These are phyloP conservation scores for Podospora tetraspora DNA, from an alignment of 495 filamentous ascomycete genomes.

Conservation along the genomic window DNA sequence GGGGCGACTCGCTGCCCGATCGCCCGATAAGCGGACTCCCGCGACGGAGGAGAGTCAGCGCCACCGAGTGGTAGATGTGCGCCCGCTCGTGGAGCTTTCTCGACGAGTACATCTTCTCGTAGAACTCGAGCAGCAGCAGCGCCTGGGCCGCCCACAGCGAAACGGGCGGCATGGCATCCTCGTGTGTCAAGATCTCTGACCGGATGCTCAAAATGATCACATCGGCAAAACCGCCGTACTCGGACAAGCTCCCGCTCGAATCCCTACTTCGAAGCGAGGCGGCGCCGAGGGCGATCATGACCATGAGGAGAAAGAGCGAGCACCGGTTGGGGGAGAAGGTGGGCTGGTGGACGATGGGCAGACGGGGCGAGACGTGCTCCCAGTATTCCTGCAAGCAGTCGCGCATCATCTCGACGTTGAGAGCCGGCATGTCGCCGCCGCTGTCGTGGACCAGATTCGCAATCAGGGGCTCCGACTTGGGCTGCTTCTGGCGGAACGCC, in stretches of 20 bases:
- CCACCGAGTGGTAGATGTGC: slow-evolving; percentile 95
- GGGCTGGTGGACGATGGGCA: slow-evolving; percentile 89
- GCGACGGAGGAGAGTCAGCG: slow-evolving; percentile 84
- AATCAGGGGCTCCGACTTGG: slow-evolving; percentile 63
- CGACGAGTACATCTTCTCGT: slow-evolving; percentile 95
- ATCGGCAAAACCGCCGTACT: slow-evolving; percentile 70
- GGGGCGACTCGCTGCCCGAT: slow-evolving; percentile 82
- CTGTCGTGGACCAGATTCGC: slow-evolving; percentile 66
- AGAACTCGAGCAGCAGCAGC: slow-evolving; percentile 80
- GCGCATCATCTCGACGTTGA: slow-evolving; percentile 85
- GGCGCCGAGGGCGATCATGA: slow-evolving; percentile 89
- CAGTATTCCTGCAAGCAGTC: slow-evolving; percentile 90
- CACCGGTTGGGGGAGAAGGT: slow-evolving; percentile 83
- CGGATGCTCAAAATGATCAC: slow-evolving; percentile 80
- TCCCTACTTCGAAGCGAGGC: slow-evolving; percentile 75
- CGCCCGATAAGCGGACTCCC: slow-evolving; percentile 88
- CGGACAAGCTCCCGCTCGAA: slow-evolving; percentile 58
- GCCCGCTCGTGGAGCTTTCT: slow-evolving; percentile 85
- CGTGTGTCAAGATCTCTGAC: slow-evolving; percentile 80
- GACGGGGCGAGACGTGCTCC: slow-evolving; percentile 85
- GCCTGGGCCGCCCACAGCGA: slow-evolving; percentile 95
- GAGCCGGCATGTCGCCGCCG: slow-evolving; percentile 61
- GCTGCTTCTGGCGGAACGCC: slow-evolving; percentile 70
- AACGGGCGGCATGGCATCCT: slow-evolving; percentile 82
- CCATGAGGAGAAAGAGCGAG: slow-evolving; percentile 72